Evolutionary conservation across 768 basidiomycete genomes (phyloP).

Genomic region (Galerina marginata): DNA sequence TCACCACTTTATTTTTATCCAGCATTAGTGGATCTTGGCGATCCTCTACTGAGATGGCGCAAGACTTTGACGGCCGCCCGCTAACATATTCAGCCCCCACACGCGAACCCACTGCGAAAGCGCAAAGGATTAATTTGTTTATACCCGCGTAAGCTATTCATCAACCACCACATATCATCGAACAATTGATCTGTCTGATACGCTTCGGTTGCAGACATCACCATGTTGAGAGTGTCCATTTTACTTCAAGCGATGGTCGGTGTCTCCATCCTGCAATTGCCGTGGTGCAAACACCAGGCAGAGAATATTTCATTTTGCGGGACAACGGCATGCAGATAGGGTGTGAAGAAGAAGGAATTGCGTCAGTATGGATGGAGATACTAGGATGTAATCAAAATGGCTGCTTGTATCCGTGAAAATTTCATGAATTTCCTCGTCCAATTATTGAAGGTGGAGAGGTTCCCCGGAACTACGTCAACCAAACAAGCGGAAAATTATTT

Average conservation of each 20-base stretch:
- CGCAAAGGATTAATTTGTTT: conserved; percentile 56
- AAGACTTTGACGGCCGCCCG: conserved; percentile 65
- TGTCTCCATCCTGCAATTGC: conserved; percentile 69
- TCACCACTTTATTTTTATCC: conserved; percentile 1
- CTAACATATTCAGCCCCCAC: not conserved
- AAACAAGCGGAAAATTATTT: not conserved
- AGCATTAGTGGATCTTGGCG: conserved; percentile 76
- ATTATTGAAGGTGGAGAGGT: not conserved
- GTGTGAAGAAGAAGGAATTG: conserved; percentile 75
- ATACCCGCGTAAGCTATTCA: conserved; percentile 61
- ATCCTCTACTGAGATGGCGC: conserved; percentile 72
- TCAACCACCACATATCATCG: not conserved
- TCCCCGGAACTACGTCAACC: not conserved
- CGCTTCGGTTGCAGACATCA: conserved; percentile 56
- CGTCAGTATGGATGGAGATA: conserved; percentile 63
- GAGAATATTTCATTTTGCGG: conserved; percentile 72
- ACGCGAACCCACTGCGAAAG: conserved; percentile 14
- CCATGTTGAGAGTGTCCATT: conserved; percentile 78
- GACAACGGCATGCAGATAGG: conserved; percentile 84
- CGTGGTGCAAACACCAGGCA: conserved; percentile 67
- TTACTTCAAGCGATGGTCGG: conserved; percentile 46
- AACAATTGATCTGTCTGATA: not conserved
- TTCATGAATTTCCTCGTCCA: not conserved
- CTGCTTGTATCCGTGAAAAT: conserved; percentile 1
- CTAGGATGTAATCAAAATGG: conserved; percentile 48